Base-by-base conservation (phyloP, 1,284 basidiomycete species). In the Sutorius eximius region DNA sequence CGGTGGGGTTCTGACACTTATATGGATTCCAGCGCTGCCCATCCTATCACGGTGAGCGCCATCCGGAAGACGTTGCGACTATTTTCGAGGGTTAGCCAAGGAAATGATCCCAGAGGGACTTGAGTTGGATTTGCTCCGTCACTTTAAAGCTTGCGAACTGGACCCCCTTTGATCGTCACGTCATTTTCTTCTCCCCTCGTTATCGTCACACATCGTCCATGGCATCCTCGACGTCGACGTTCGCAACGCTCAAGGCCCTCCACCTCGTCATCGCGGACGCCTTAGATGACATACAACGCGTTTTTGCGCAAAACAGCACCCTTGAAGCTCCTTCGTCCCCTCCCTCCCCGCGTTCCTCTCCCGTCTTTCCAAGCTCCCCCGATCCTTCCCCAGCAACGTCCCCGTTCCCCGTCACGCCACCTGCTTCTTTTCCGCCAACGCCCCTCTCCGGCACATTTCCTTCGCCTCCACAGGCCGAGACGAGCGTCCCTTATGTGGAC, bases 261-360 rank as follows among this genome's bases (percentile, higher is more conserved):
- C 83, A 88, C 58, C 71, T 78, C 60, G 78, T 89, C 66, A 81
- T 89, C 59, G 83, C 80, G 60, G 77, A 85, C 52, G 86, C 86
- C 27, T 72, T 89, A 58, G 78, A 83, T 69, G 84, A 88, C 61
- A 85, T 89, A 41, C 81, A 88, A 66, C 74, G 73, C 47, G 73
- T 86, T 53, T 89, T 87, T 67, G 54, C 64, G 5, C 62, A 63
- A 22, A 37, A 41, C 2, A 46, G 12, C 30, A 33, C 45, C 5
- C 53, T 36, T 3, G 58, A 55, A n/a, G 27, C 45, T 1, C 50
- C 54, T 12, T 45, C 53, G 10, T 59, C 54, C 2, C 51, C 56
- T 32, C 29, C 54, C 1, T 70, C 68, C 0, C 58, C 41, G 4
- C 55, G 46, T 22, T 59, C 62, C 12, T 71, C 67, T 1, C 61